phyloP scores from a whole-genome alignment of 169 alveolate genomes.

The Amoebophrya sp. region DNA sequence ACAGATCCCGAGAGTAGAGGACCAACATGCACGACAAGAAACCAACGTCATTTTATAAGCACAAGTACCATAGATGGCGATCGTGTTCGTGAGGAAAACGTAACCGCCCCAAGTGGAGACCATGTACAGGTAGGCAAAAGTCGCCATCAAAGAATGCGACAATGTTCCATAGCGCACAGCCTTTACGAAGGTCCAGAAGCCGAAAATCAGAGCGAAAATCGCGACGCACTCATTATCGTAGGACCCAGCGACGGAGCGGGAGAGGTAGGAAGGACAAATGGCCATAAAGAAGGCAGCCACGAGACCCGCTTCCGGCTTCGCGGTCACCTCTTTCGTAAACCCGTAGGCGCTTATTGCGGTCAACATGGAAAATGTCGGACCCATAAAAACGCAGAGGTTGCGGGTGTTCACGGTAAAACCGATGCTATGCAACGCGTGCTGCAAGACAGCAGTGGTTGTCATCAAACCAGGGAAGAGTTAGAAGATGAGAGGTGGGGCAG shows the following conservation, averaged over 20 bases:
- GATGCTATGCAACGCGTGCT: conserved; percentile 38
- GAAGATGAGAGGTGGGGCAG: too few species aligned
- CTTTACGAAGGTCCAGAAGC: conserved; percentile 84
- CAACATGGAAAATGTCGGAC: conserved; percentile 89
- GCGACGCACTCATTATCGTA: conserved; percentile 98
- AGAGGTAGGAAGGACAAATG: conserved; percentile 90
- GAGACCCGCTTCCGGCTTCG: conserved; percentile 86
- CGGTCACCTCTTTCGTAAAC: conserved; percentile 61
- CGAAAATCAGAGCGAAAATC: conserved; percentile 85
- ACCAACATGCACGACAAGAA: too few species aligned
- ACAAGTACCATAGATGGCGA: conserved; percentile 74
- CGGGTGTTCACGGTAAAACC: conserved; percentile 79
- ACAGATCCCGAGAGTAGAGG: too few species aligned
- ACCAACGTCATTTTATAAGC: too few species aligned
- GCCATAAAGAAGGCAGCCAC: conserved; percentile 90
- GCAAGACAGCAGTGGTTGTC: conserved; percentile 81
- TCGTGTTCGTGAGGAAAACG: conserved; percentile 88
- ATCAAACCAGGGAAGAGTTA: conserved; percentile 96
- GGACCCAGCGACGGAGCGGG: conserved; percentile 93
- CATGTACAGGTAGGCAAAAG: conserved; percentile 61
- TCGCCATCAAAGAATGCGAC: conserved; percentile 61
- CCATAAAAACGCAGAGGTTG: conserved; percentile 91
- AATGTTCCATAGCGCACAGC: conserved; percentile 86
- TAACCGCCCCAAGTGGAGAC: conserved; percentile 99
- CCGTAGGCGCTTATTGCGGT: conserved; percentile 74